These are phyloP conservation scores for Colletotrichum noveboracense DNA, from an alignment of 2,329 filamentous ascomycete species.

Conservation along the genomic window DNA sequence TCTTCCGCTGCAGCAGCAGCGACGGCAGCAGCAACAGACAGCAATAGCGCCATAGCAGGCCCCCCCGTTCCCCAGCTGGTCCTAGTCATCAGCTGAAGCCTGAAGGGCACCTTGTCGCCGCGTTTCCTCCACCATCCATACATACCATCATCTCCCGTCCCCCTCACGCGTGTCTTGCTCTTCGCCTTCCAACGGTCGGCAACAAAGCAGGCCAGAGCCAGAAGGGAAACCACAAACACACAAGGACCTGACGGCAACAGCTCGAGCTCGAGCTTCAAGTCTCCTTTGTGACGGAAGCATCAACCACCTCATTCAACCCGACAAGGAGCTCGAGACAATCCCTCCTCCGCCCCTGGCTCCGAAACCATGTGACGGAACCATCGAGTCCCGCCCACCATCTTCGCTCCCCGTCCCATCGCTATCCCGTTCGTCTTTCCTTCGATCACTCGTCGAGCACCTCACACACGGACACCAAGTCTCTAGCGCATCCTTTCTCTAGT, in stretches of 20 bases:
- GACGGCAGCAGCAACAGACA: not conserved
- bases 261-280: not conserved
- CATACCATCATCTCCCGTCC: slow-evolving; percentile 10
- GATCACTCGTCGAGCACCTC: not conserved
- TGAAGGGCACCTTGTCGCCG: slow-evolving; percentile 11
- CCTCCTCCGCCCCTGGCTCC: slow-evolving; percentile 19
- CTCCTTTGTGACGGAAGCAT: not conserved
- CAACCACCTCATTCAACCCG: slow-evolving; percentile 1
- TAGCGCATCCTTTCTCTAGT: not conserved
- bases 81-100: slow-evolving; percentile 20
- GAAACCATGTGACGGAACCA: slow-evolving; percentile 24
- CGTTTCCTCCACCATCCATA: slow-evolving; percentile 14
- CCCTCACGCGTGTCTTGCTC: not conserved
- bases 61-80: slow-evolving; percentile 7
- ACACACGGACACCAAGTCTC: not conserved
- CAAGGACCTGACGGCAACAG: not conserved
- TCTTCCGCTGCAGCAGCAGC: too few species aligned
- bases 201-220: not conserved
- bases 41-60: not conserved
- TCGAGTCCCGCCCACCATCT: slow-evolving; percentile 18
- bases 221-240: not conserved
- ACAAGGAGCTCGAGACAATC: slow-evolving; percentile 13
- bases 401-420: slow-evolving; percentile 11
- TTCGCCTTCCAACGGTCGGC: slow-evolving; percentile 4
- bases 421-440: not conserved